Conservation (phyloP, 116 monocot species). For the Dioscorea cayenensis region DNA sequence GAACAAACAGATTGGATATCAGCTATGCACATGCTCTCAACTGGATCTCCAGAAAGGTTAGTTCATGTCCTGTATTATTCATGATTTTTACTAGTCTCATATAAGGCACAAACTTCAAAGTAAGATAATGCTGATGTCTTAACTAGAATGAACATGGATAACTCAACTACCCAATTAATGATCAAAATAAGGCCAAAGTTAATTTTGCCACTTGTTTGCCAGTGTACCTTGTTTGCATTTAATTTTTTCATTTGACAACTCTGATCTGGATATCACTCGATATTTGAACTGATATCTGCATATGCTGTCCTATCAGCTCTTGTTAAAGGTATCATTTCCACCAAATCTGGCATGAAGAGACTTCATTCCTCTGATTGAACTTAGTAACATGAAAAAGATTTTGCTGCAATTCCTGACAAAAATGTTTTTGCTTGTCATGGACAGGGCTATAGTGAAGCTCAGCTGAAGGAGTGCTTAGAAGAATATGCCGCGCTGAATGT, state of each 20-base stretch:
- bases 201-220: too few relatives aligned
- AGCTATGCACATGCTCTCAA: conserved; percentile 91
- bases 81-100: background rate
- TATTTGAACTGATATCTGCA: background rate
- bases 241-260: background rate
- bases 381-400: background rate
- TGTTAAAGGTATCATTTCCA: background rate
- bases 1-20: conserved; percentile 72
- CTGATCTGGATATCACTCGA: background rate
- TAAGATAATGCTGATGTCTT: too few relatives aligned
- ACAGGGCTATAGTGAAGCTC: conserved; percentile 94
- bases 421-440: background rate
- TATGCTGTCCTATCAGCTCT: background rate
- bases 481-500: conserved; percentile 95
- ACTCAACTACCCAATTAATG: too few relatives aligned
- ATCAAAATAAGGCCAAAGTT: too few relatives aligned
- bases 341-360: background rate
- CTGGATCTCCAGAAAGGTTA: conserved; percentile 98
- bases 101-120: background rate
- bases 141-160: too few relatives aligned
- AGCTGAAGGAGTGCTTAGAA: conserved; percentile 94
- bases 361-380: background rate
- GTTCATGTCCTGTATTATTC: background rate
- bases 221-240: background rate
- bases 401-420: background rate